phyloP scores from a whole-genome alignment of 495 filamentous ascomycete genomes.

The Lepidopterella palustris region DNA sequence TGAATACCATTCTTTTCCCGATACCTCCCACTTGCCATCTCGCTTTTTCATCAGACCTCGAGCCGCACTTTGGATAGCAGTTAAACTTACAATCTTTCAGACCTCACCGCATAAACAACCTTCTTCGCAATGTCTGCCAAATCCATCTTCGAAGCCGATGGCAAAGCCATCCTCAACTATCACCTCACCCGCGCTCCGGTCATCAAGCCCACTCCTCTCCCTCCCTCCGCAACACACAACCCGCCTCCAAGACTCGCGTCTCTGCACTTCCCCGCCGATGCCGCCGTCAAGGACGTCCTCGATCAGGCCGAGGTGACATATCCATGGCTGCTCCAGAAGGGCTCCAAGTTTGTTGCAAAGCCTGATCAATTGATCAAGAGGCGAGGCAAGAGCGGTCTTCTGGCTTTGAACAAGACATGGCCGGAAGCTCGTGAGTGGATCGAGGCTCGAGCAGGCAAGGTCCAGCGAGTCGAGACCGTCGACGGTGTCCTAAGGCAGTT shows the following conservation, averaged over 20 bases:
- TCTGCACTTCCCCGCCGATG: constrained; percentile 87
- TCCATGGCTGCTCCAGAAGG: constrained; percentile 80
- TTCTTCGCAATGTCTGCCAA: constrained; percentile 79
- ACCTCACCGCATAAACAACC: constrained; percentile 23
- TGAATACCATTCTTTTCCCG: neutral
- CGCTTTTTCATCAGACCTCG: neutral
- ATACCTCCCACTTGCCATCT: neutral
- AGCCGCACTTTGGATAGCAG: neutral
- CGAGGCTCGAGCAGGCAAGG: constrained; percentile 82
- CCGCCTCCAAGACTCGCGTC: constrained; percentile 82
- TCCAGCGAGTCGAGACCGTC: constrained; percentile 84
- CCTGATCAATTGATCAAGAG: constrained; percentile 99
- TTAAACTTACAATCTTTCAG: neutral
- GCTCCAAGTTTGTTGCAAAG: constrained; percentile 95
- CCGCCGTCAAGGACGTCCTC: constrained; percentile 73
- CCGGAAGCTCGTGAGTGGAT: constrained; percentile 88
- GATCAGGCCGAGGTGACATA: constrained; percentile 92
- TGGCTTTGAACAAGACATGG: constrained; percentile 97
- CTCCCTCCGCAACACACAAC: constrained; percentile 80
- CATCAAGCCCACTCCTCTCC: constrained; percentile 96
- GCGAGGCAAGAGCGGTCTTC: constrained; percentile 94
- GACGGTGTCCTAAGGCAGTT: constrained; percentile 86
- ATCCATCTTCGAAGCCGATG: constrained; percentile 96
- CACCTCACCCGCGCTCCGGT: constrained; percentile 97
- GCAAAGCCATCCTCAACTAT: constrained; percentile 99